Evolutionary conservation across 371 early-diverging fungal species (phyloP), one percentile per base, ranked within the genome.

Genomic region (Mucor irregularis): DNA sequence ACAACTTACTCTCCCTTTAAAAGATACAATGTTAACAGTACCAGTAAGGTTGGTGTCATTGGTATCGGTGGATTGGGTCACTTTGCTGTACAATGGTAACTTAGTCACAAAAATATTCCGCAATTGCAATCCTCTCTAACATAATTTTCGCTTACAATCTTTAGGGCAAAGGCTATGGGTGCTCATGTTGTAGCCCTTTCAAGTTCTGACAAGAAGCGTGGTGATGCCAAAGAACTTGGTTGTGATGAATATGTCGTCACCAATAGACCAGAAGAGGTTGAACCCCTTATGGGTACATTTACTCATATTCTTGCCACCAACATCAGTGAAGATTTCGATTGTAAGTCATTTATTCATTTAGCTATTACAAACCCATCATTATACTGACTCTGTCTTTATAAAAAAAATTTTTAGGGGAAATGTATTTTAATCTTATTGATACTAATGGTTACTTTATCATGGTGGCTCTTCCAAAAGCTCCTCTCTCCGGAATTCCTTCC

Each of bases 61-160:
- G 80, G 42, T 68, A 70, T 70, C 49, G 87, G 88, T 49, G 90
- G 90, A 34, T 69, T 90, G 10, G 90, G 90, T 42, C 89, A 89
- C 38, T 73, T 88, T 70, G 89, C 78, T 26, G 58, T 65, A 3
- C 81, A 84, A 58, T 86, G 72, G 42, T n/a, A n/a, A n/a, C n/a
- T n/a, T n/a, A n/a, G n/a, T n/a, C n/a, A n/a, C n/a, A n/a, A n/a
- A n/a, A n/a, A n/a, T n/a, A n/a, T n/a, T n/a, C n/a, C n/a, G n/a
- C n/a, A n/a, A n/a, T n/a, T n/a, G n/a, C n/a, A n/a, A n/a, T n/a
- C n/a, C n/a, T n/a, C n/a, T n/a, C n/a, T n/a, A n/a, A n/a, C n/a
- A n/a, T n/a, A n/a, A n/a, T n/a, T n/a, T n/a, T n/a, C n/a, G n/a
- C n/a, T n/a, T n/a, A n/a, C n/a, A n/a, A n/a, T n/a, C n/a, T n/a